These are phyloP conservation scores for Podaxis sp. DNA, from an alignment of 768 basidiomycete species.

Conservation along the genomic window DNA sequence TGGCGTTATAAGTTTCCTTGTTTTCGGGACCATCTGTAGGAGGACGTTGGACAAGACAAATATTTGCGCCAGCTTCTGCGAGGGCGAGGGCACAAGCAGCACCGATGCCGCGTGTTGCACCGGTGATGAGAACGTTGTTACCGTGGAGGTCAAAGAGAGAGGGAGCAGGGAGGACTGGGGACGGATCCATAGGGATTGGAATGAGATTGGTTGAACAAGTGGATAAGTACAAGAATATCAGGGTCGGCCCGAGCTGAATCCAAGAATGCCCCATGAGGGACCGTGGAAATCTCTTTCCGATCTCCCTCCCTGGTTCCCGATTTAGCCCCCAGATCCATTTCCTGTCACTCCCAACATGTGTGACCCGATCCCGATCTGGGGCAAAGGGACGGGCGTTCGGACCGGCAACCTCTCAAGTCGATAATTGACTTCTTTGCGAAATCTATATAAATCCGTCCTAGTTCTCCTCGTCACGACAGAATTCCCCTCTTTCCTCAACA, in stretches of 20 bases:
- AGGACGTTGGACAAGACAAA: slow-evolving; percentile 44
- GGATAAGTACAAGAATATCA: slow-evolving; percentile 12
- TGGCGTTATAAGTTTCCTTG: slow-evolving; percentile 27
- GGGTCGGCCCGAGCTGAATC: slow-evolving; percentile 16
- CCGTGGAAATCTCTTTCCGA: slow-evolving; percentile 4
- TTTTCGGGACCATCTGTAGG: slow-evolving; percentile 14
- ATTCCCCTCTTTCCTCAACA: slow-evolving; percentile 21
- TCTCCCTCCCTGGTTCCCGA: slow-evolving; percentile 11
- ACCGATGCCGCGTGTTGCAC: slow-evolving; percentile 70
- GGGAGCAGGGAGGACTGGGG: slow-evolving; percentile 46
- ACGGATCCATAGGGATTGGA: slow-evolving; percentile 45
- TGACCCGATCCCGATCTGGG: slow-evolving; percentile 12
- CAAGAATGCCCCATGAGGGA: background rate
- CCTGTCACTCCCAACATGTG: background rate
- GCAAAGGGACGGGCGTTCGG: slow-evolving; percentile 11
- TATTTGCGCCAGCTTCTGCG: slow-evolving; percentile 46
- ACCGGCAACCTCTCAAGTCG: slow-evolving; percentile 8
- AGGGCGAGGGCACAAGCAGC: slow-evolving; percentile 48
- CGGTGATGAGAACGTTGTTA: slow-evolving; percentile 75
- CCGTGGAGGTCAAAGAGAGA: slow-evolving; percentile 67
- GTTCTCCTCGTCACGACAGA: slow-evolving; percentile 9
- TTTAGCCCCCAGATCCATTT: slow-evolving; percentile 1
- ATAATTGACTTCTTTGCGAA: slow-evolving; percentile 10
- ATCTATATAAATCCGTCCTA: slow-evolving; percentile 11
- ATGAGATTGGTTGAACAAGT: slow-evolving; percentile 9